Evolutionary conservation across 345 rosid species (phyloP).

Genomic region (Jatropha curcas): DNA sequence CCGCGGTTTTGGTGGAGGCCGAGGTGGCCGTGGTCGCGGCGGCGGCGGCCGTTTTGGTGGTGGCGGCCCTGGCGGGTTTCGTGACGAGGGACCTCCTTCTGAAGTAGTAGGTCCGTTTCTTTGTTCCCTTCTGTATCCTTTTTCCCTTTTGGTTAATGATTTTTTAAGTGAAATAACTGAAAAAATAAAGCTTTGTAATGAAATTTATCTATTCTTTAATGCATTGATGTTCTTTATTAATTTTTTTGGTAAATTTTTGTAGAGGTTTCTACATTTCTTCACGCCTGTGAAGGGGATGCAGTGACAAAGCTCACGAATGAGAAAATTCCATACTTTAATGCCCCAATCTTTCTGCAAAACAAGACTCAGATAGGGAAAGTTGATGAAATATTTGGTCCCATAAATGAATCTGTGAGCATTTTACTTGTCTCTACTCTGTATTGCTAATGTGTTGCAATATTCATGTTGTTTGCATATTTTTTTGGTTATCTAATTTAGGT

Average conservation of each 20-base stretch:
- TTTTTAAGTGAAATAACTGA: no score
- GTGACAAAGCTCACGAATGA: slow-evolving; percentile 81
- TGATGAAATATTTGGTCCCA: slow-evolving; percentile 94
- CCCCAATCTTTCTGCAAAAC: slow-evolving; percentile 78
- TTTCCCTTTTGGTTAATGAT: not conserved
- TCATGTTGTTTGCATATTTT: not conserved
- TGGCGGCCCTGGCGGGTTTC: slow-evolving; percentile 25
- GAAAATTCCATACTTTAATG: slow-evolving; percentile 85
- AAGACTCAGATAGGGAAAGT: slow-evolving; percentile 94
- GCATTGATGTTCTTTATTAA: no score
- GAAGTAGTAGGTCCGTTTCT: slow-evolving; percentile 71
- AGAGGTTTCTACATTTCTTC: slow-evolving; percentile 82
- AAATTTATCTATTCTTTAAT: not conserved
- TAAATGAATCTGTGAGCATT: slow-evolving; percentile 80
- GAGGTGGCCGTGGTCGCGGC: not conserved
- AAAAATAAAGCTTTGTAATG: not conserved
- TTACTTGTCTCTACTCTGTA: not conserved
- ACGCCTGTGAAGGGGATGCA: slow-evolving; percentile 96
- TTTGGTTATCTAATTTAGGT: not conserved
- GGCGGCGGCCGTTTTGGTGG: not conserved
- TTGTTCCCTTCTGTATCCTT: not conserved
- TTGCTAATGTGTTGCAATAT: not conserved
- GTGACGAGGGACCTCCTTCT: slow-evolving; percentile 86
- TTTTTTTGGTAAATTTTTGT: slow-evolving; percentile 15
- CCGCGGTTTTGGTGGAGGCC: not conserved